Conservation (phyloP, 768 basidiomycete species). For the Boletus sensibilis region DNA sequence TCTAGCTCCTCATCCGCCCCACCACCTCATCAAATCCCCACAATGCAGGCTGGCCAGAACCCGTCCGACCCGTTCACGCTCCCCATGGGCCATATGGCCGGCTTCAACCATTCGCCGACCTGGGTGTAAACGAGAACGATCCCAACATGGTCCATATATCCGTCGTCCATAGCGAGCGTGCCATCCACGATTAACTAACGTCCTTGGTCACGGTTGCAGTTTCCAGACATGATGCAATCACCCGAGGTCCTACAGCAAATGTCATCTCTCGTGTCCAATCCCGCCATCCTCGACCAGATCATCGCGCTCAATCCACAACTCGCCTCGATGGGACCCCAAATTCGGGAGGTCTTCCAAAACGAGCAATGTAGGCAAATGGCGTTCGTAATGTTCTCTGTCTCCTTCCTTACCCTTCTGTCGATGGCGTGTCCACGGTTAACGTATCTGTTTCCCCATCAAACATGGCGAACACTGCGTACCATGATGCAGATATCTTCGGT, state of each 20-base stretch:
- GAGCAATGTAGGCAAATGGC: conserved; percentile 74
- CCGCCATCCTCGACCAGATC: conserved; percentile 82
- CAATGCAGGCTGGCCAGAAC: conserved; percentile 91
- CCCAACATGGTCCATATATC: conserved; percentile 78
- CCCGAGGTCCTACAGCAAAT: conserved; percentile 88
- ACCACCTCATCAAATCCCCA: conserved; percentile 51
- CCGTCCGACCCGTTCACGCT: conserved; percentile 82
- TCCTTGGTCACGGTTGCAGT: conserved; percentile 42
- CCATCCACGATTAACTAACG: background rate
- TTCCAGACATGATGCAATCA: conserved; percentile 82
- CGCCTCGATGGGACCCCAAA: conserved; percentile 72
- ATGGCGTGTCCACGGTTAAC: background rate
- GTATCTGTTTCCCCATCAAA: background rate
- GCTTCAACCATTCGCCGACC: conserved; percentile 86
- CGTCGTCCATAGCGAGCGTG: background rate
- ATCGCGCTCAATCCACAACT: conserved; percentile 81
- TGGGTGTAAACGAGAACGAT: conserved; percentile 90
- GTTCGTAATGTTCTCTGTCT: conserved; percentile 37
- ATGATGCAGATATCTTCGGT: conserved; percentile 71
- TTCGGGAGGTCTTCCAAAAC: conserved; percentile 75
- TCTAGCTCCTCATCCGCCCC: conserved; percentile 42
- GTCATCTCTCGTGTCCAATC: conserved; percentile 82
- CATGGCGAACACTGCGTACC: conserved; percentile 66
- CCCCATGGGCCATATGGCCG: conserved; percentile 82
- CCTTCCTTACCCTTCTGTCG: background rate